Evolutionary conservation across 179 eudicot species (phyloP).

Genomic region (Patellifolia procumbens): DNA sequence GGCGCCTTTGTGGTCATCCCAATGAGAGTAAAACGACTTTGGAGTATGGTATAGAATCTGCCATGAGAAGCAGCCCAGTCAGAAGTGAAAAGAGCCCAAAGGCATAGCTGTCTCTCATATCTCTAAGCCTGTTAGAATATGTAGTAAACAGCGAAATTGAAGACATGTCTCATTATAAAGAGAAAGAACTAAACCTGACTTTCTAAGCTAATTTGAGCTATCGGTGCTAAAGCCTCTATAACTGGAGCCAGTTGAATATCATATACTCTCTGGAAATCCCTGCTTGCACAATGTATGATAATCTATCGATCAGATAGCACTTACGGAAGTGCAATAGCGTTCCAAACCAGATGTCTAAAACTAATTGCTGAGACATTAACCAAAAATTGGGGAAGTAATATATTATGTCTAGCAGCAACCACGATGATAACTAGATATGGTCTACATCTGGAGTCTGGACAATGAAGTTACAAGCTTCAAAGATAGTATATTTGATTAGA

Average conservation of each 20-base stretch:
- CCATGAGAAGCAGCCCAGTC: constrained; percentile 30
- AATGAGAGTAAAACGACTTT: constrained; percentile 75
- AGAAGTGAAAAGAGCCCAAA: constrained; percentile 18
- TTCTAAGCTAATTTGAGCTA: constrained; percentile 83
- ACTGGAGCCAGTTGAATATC: constrained; percentile 67
- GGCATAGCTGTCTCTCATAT: not conserved
- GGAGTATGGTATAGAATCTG: constrained; percentile 98
- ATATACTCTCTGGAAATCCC: constrained; percentile 84
- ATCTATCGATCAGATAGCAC: not conserved
- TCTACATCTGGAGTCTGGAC: no score
- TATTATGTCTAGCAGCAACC: constrained; percentile 1
- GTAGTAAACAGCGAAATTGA: constrained; percentile 3
- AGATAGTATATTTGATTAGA: not conserved
- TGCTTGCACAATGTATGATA: constrained; percentile 34
- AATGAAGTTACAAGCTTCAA: not conserved
- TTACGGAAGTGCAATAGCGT: not conserved
- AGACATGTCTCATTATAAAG: constrained; percentile 4
- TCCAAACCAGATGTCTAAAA: not conserved
- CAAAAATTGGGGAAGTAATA: not conserved
- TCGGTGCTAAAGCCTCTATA: constrained; percentile 69
- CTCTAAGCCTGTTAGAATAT: constrained; percentile 2
- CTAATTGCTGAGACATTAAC: not conserved
- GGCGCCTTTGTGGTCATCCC: constrained; percentile 69
- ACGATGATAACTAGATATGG: not conserved
- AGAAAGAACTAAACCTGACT: constrained; percentile 66